A percentile compares a stretch with the other conserved stretches of the same genome.
These are phyloP conservation scores for Senna siamea DNA, from an alignment of 306 rosid species.

Conservation along the genomic window DNA sequence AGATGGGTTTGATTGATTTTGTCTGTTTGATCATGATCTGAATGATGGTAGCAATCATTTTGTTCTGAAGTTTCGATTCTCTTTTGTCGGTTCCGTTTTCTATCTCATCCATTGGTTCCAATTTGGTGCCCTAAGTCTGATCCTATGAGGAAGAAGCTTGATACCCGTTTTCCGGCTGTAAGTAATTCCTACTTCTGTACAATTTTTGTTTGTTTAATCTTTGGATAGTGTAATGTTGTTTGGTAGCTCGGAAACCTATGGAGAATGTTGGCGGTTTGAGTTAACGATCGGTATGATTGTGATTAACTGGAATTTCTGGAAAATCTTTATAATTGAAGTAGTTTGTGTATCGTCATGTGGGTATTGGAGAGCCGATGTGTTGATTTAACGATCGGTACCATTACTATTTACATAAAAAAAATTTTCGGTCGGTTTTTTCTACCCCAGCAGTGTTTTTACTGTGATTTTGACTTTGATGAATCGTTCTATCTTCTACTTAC, in stretches of 20 bases:
- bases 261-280: not conserved
- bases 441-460: slow-evolving; percentile 9
- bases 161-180: slow-evolving; percentile 97
- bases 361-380: not conserved
- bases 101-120: not conserved
- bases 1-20: slow-evolving; percentile 50
- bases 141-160: slow-evolving; percentile 96
- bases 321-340: slow-evolving; percentile 17
- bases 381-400: too few species aligned
- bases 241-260: slow-evolving; percentile 22
- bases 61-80: slow-evolving; percentile 38
- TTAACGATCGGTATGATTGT: not conserved
- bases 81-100: slow-evolving; percentile 23
- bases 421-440: too few species aligned
- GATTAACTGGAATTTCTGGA: slow-evolving; percentile 11
- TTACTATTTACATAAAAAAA: too few species aligned
- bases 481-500: slow-evolving; percentile 5
- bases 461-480: slow-evolving; percentile 1
- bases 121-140: slow-evolving; percentile 45
- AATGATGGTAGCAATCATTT: slow-evolving; percentile 37
- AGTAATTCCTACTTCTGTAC: slow-evolving; percentile 35
- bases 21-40: slow-evolving; percentile 6
- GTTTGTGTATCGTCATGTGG: not conserved
- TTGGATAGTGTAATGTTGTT: slow-evolving; percentile 21
- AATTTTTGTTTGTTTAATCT: not conserved